Base-by-base conservation (phyloP, 441 rosid genomes). In the Corymbia citriodora region DNA sequence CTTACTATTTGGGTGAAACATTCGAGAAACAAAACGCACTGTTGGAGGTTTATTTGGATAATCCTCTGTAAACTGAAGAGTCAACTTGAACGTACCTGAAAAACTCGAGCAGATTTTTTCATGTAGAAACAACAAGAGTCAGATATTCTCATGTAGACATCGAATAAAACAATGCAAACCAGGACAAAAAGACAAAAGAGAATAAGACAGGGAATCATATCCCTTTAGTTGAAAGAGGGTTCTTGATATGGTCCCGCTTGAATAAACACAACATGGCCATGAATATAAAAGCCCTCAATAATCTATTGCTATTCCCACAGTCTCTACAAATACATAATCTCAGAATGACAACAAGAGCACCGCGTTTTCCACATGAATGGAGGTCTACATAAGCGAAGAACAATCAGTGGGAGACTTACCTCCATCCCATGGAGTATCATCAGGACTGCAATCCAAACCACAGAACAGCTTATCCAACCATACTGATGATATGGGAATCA, bases 361-460 rank as follows among this genome's bases (percentile, higher is more conserved):
- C 10, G 21, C 0, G 36, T 33, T 61, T 40, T 33, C 49, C 21
- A 55, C 14, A n/a, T 21, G 70, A 23, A 55, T 87, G 68, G 10
- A 57, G 50, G 55, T 40, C 65, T 61, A 82, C 49, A 85, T 49
- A 31, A 68, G 83, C 49, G 3, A 21, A 61, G 55, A 54, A 59
- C 65, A 50, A 79, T 45, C 53, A 55, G 11, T 54, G 88, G 63
- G 31, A 87, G n/a, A 91, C 91, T 50, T 88, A 95, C 96, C 96
- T 92, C 96, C 95, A 89, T 95, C 95, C 95, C 96, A 95, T 55
- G 96, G 96, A 17, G 96, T 94, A 88, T 95, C 96, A 91, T 94
- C 95, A 48, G 95, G 96, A 89, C 96, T 95, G 91, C 92, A 90
- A 50, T 89, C 88, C 19, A 89, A 61, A 65, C 70, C 27, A 27